phyloP scores from a whole-genome alignment of 1,139 yeast species.

The Spencermartinsiella ligniputridi region DNA sequence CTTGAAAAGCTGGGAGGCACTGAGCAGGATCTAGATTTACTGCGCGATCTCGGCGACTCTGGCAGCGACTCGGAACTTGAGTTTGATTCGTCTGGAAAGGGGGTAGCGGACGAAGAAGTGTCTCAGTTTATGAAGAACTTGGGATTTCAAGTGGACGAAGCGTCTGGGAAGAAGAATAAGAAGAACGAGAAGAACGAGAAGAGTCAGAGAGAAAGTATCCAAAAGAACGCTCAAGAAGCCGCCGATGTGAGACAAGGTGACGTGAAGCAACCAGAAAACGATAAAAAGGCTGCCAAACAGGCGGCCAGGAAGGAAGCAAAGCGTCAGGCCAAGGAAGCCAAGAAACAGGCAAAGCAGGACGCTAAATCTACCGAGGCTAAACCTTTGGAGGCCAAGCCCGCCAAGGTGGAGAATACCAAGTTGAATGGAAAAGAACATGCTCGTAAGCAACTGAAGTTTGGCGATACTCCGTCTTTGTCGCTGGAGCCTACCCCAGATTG shows the following conservation, averaged over 20 bases:
- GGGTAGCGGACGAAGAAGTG: conserved; percentile 44
- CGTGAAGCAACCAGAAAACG: conserved; percentile 26
- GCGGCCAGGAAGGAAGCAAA: conserved; percentile 19
- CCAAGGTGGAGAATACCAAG: conserved; percentile 17
- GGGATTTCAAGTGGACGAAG: conserved; percentile 48
- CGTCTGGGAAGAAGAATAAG: conserved; percentile 9
- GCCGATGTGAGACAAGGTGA: too few species aligned
- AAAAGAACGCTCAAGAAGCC: conserved; percentile 15
- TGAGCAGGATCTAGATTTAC: conserved; percentile 56
- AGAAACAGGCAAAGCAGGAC: conserved; percentile 25
- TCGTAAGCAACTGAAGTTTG: background rate
- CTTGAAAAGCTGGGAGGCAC: conserved; percentile 56
- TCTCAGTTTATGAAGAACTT: conserved; percentile 61
- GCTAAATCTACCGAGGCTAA: conserved; percentile 18
- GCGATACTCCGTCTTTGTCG: conserved; percentile 12
- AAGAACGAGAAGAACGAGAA: conserved; percentile 18
- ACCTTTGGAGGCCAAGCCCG: conserved; percentile 21
- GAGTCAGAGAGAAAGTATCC: conserved; percentile 17
- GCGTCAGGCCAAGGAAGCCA: conserved; percentile 19
- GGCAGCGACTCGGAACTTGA: conserved; percentile 51
- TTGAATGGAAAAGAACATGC: conserved; percentile 6
- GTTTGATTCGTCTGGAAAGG: conserved; percentile 18
- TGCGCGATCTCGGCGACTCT: conserved; percentile 43
- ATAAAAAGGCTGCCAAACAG: conserved; percentile 34
- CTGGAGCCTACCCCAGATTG: conserved; percentile 70